Conservation (phyloP, 169 alveolate species). For the Plasmodium falciparum region DNA sequence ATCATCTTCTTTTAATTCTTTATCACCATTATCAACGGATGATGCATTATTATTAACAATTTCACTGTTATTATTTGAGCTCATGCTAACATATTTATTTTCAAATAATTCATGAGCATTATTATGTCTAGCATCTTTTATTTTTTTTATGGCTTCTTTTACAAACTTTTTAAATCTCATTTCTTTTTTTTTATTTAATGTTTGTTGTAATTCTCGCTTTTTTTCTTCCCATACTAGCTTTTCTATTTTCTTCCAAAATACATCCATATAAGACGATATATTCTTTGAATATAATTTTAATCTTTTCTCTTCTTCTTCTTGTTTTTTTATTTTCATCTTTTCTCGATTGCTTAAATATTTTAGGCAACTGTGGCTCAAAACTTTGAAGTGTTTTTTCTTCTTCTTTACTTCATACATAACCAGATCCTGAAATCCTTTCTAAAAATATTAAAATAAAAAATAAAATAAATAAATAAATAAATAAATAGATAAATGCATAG, state of each 20-base stretch:
- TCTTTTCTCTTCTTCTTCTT: conserved; percentile 77
- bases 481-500: too few relatives aligned
- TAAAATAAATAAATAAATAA: neutral
- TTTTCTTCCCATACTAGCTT: conserved; percentile 85
- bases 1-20: conserved; percentile 59
- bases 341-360: conserved; percentile 74
- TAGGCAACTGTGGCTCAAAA: conserved; percentile 60
- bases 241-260: conserved; percentile 86
- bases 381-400: conserved; percentile 81
- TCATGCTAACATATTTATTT: conserved; percentile 6
- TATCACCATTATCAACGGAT: neutral
- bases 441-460: neutral
- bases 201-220: conserved; percentile 81
- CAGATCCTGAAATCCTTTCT: conserved; percentile 86
- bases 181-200: conserved; percentile 81
- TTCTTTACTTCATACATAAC: conserved; percentile 83
- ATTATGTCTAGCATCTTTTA: conserved; percentile 39
- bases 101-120: conserved; percentile 48
- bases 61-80: conserved; percentile 44
- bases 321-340: conserved; percentile 45
- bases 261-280: conserved; percentile 77
- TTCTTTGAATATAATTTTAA: conserved; percentile 66
- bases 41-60: neutral
- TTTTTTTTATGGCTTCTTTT: conserved; percentile 83
- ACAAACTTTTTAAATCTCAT: conserved; percentile 83